These are phyloP conservation scores for Singerocomus inundabilis DNA, from an alignment of 1,284 basidiomycete species.

Conservation along the genomic window DNA sequence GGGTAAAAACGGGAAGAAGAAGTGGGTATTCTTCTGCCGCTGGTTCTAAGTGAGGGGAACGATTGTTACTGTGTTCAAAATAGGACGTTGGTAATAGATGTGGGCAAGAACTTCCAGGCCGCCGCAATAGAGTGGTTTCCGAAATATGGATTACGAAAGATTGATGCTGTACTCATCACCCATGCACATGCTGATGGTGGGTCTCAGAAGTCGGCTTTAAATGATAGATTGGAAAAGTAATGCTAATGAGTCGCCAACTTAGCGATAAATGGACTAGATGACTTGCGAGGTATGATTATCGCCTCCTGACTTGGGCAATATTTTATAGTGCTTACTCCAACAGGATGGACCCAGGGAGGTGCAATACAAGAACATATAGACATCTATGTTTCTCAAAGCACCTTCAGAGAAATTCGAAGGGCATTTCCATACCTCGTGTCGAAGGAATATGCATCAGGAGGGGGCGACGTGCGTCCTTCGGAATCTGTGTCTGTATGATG, in stretches of 20 bases:
- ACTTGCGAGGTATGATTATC: slow-evolving; percentile 63
- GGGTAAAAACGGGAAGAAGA: slow-evolving; percentile 47
- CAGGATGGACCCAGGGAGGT: slow-evolving; percentile 71
- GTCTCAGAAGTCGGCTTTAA: slow-evolving; percentile 22
- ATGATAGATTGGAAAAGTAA: background rate
- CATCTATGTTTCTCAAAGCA: slow-evolving; percentile 65
- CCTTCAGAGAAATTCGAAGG: slow-evolving; percentile 61
- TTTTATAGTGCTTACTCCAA: slow-evolving; percentile 7
- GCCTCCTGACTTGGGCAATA: background rate
- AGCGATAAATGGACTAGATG: slow-evolving; percentile 85
- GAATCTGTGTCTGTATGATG: background rate
- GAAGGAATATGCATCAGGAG: slow-evolving; percentile 73
- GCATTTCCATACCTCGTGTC: slow-evolving; percentile 78
- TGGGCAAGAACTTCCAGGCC: slow-evolving; percentile 77
- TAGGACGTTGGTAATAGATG: slow-evolving; percentile 76
- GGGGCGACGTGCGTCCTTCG: slow-evolving; percentile 60
- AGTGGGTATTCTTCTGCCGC: slow-evolving; percentile 42
- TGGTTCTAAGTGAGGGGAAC: slow-evolving; percentile 2
- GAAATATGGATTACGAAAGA: slow-evolving; percentile 65
- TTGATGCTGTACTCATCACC: slow-evolving; percentile 77
- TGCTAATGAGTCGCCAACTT: slow-evolving; percentile 8
- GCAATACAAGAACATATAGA: slow-evolving; percentile 73
- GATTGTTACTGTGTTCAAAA: slow-evolving; percentile 2
- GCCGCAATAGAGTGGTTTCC: slow-evolving; percentile 81
- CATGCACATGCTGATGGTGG: slow-evolving; percentile 78